A percentile compares a stretch with the other conserved stretches of the same genome.
Conservation (phyloP, 352 stramenopile species). For the Blastocystis sp. region DNA sequence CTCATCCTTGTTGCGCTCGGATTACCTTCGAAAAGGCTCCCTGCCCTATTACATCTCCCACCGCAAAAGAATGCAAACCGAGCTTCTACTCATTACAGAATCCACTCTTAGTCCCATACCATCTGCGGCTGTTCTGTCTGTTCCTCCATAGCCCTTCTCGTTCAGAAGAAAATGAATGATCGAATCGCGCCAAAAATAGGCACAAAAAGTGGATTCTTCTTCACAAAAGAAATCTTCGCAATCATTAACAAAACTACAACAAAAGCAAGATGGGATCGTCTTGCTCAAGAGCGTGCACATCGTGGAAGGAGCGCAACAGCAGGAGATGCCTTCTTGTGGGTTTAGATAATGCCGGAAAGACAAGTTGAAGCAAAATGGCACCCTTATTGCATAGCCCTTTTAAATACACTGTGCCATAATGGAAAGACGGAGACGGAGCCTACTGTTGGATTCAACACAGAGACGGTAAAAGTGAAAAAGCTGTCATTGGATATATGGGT, state of each 20-base stretch:
- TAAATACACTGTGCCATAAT: conserved; percentile 51
- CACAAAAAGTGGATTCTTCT: background rate
- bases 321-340: conserved; percentile 35
- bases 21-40: conserved; percentile 54
- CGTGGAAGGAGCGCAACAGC: conserved; percentile 9
- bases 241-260: background rate
- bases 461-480: conserved; percentile 18
- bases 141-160: background rate
- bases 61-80: conserved; percentile 54
- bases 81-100: conserved; percentile 23
- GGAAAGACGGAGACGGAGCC: background rate
- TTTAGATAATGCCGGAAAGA: conserved; percentile 57
- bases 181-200: background rate
- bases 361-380: background rate
- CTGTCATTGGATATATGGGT: conserved; percentile 46
- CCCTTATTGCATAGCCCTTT: background rate
- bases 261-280: conserved; percentile 27
- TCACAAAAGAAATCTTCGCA: background rate
- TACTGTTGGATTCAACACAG: conserved; percentile 21
- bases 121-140: background rate
- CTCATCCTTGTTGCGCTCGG: background rate
- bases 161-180: background rate
- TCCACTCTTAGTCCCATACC: background rate
- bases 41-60: conserved; percentile 57
- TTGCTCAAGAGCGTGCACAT: background rate